These are phyloP conservation scores for Stachybotrys echinatus DNA, from an alignment of 2,329 filamentous ascomycete genomes.

Conservation along the genomic window DNA sequence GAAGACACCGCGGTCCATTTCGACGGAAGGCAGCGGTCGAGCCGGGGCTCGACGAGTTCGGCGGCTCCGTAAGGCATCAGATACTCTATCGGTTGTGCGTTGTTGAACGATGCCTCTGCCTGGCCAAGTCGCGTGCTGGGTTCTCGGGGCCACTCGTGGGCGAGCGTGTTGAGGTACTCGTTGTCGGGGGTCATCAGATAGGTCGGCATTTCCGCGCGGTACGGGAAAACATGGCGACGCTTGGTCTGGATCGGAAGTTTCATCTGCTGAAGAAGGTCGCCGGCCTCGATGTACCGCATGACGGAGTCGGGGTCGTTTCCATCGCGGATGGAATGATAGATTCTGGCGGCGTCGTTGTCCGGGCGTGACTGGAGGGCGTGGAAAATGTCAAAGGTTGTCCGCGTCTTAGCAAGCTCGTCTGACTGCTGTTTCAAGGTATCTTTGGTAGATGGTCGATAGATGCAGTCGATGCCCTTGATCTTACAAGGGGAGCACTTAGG, in stretches of 20 bases:
- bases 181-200: slow-evolving; percentile 13
- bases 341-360: background rate
- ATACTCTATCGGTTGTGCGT: slow-evolving; percentile 7
- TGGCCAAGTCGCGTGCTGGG: background rate
- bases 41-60: slow-evolving; percentile 19
- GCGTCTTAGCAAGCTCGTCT: too few relatives aligned
- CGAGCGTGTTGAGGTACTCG: slow-evolving; percentile 13
- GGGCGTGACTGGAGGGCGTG: background rate
- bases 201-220: slow-evolving; percentile 19
- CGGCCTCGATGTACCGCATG: slow-evolving; percentile 23
- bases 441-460: too few relatives aligned
- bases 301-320: slow-evolving; percentile 18
- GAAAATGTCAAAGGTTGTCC: too few relatives aligned
- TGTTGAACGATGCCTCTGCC: background rate
- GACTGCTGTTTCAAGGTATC: too few relatives aligned
- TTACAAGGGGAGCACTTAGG: too few relatives aligned
- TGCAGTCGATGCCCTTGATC: too few relatives aligned
- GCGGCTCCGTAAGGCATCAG: slow-evolving; percentile 26
- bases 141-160: slow-evolving; percentile 11
- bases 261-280: slow-evolving; percentile 28
- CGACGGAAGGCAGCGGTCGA: slow-evolving; percentile 20
- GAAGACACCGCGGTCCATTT: slow-evolving; percentile 25
- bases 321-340: background rate
- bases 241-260: slow-evolving; percentile 24
- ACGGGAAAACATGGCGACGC: slow-evolving; percentile 29